Evolutionary conservation across 371 early-diverging fungal species (phyloP).

Genomic region (Actinomucor elegans): DNA sequence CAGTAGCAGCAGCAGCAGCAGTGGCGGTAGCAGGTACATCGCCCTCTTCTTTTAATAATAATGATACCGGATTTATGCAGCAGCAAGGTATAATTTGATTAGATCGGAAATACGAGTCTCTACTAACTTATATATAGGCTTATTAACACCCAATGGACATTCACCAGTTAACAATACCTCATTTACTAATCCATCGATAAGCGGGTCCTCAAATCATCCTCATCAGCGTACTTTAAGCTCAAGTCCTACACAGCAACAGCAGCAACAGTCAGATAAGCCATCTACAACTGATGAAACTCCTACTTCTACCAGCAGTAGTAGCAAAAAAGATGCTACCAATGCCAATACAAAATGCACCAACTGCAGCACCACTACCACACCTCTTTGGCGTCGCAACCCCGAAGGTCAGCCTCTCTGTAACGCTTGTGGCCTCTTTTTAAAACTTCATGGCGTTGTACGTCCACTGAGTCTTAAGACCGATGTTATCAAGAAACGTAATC

Average conservation of each 20-base stretch:
- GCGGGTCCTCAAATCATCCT: slow-evolving; percentile 2
- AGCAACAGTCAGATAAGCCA: slow-evolving; percentile 2
- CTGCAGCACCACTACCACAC: slow-evolving; percentile 90
- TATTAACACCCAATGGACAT: slow-evolving; percentile 4
- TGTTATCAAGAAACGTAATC: slow-evolving; percentile 85
- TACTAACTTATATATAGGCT: too few species aligned
- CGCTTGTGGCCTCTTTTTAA: slow-evolving; percentile 72
- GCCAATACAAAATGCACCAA: slow-evolving; percentile 73
- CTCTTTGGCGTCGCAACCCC: slow-evolving; percentile 94
- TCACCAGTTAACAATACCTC: slow-evolving; percentile 10
- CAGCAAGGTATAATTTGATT: slow-evolving; percentile 13
- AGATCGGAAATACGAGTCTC: too few species aligned
- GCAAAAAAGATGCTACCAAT: neutral
- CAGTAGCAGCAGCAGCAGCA: slow-evolving; percentile 16
- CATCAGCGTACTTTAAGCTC: neutral
- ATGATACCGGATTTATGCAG: neutral
- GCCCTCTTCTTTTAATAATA: slow-evolving; percentile 1
- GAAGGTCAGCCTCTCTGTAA: slow-evolving; percentile 69
- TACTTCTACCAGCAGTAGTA: neutral
- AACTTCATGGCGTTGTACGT: slow-evolving; percentile 85
- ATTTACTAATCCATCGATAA: slow-evolving; percentile 5
- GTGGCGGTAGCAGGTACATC: slow-evolving; percentile 8
- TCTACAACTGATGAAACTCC: slow-evolving; percentile 2
- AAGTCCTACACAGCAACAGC: neutral
- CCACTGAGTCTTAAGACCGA: slow-evolving; percentile 81